Evolutionary conservation across 371 early-diverging fungal genomes (phyloP).

Genomic region (Batkoa obscura): DNA sequence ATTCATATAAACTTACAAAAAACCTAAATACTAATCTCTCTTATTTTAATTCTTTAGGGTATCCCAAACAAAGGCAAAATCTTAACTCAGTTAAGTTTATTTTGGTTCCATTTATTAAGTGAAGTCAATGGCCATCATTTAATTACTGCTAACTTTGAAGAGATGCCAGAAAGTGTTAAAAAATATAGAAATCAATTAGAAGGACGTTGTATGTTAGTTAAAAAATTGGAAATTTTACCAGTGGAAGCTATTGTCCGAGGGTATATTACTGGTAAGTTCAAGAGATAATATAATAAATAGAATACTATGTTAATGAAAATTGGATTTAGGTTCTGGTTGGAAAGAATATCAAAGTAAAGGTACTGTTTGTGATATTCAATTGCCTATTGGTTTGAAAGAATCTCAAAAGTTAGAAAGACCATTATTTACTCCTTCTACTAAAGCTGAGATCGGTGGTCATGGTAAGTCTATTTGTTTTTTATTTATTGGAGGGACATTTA

Average conservation of each 20-base stretch:
- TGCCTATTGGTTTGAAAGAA: constrained; percentile 64
- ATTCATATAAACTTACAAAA: no score
- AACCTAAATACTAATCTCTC: no score
- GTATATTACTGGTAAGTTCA: constrained; percentile 58
- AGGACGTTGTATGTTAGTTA: constrained; percentile 79
- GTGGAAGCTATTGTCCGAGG: constrained; percentile 96
- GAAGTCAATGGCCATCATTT: constrained; percentile 82
- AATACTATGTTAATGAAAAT: background rate
- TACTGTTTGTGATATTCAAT: constrained; percentile 76
- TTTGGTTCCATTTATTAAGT: constrained; percentile 83
- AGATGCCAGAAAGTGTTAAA: constrained; percentile 76
- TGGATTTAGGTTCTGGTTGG: constrained; percentile 69
- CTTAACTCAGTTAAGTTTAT: constrained; percentile 76
- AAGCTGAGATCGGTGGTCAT: constrained; percentile 93
- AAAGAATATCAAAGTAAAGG: constrained; percentile 79
- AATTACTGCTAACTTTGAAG: constrained; percentile 77
- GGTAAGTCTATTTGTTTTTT: constrained; percentile 18
- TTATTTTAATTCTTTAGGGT: constrained; percentile 25
- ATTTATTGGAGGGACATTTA: no score
- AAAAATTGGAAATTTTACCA: constrained; percentile 81
- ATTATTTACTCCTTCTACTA: constrained; percentile 92
- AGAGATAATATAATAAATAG: background rate
- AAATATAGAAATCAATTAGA: constrained; percentile 72
- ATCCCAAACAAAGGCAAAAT: constrained; percentile 92
- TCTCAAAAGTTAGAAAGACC: constrained; percentile 62